Conservation (phyloP, 257 asterid species). For the Solanum sparsipilum region DNA sequence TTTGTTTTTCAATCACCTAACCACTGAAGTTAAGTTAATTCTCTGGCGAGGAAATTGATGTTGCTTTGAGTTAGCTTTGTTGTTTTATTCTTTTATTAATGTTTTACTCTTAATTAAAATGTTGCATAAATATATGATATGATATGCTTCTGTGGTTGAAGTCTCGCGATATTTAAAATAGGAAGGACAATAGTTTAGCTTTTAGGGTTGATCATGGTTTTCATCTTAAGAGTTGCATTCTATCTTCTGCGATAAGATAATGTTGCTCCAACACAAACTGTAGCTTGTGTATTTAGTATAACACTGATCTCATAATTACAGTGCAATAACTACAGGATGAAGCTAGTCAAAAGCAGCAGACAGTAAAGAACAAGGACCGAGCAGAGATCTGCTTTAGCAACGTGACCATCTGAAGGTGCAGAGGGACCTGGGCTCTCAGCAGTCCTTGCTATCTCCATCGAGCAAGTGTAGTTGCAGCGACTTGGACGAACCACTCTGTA, state of each 20-base stretch:
- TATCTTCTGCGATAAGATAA: not conserved
- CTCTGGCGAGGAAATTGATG: not conserved
- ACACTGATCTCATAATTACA: not conserved
- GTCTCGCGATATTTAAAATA: not conserved
- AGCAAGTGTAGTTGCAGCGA: conserved; percentile 72
- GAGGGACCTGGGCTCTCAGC: conserved; percentile 11
- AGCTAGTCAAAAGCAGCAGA: conserved; percentile 18
- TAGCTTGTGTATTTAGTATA: not conserved
- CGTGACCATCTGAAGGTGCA: conserved; percentile 31
- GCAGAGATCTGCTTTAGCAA: conserved; percentile 11
- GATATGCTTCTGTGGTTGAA: not conserved
- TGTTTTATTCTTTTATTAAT: not conserved
- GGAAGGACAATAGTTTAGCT: not conserved
- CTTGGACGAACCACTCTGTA: conserved; percentile 86
- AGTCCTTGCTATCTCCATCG: conserved; percentile 46
- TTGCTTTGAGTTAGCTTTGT: not conserved
- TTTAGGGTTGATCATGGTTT: not conserved
- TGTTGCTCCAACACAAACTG: not conserved
- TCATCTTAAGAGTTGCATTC: not conserved
- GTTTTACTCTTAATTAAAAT: not conserved
- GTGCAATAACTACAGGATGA: conserved; percentile 13
- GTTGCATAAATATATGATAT: not conserved
- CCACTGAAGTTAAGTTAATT: not conserved
- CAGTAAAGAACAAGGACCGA: conserved; percentile 24
- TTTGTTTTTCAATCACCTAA: not conserved